Percentiles rank a stretch among this genome's conserved stretches.
Conservation (phyloP, 768 basidiomycete genomes). For the Suillus alpinus region DNA sequence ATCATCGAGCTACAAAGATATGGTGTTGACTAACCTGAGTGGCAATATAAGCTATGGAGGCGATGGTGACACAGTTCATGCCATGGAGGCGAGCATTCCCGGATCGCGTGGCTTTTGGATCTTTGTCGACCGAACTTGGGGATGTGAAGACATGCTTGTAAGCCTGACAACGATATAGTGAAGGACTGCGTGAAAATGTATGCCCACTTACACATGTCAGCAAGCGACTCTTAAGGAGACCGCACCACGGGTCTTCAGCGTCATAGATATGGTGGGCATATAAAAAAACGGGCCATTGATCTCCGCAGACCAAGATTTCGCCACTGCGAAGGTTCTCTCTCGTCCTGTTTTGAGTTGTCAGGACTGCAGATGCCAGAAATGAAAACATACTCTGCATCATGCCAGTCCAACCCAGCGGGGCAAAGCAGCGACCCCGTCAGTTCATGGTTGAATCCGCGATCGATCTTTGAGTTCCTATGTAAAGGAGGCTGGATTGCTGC, state of each 20-base stretch:
- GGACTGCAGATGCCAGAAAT: not conserved
- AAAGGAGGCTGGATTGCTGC: constrained; percentile 12
- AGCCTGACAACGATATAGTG: constrained; percentile 21
- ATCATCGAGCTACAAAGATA: not conserved
- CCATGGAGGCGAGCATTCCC: constrained; percentile 17
- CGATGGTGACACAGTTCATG: constrained; percentile 10
- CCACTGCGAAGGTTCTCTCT: constrained; percentile 9
- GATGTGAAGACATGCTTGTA: constrained; percentile 28
- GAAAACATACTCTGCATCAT: constrained; percentile 12
- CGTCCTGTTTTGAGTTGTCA: not conserved
- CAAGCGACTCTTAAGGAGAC: constrained; percentile 20
- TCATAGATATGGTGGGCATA: constrained; percentile 17
- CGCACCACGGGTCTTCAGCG: constrained; percentile 15
- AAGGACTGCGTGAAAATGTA: constrained; percentile 3
- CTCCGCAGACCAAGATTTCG: constrained; percentile 13
- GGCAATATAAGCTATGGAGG: constrained; percentile 20
- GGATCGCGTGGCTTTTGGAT: constrained; percentile 19
- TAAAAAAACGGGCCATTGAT: constrained; percentile 20
- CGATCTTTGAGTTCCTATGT: constrained; percentile 11
- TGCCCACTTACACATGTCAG: constrained; percentile 19
- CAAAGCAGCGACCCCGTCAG: constrained; percentile 18
- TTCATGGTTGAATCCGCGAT: constrained; percentile 16
- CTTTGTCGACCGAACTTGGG: constrained; percentile 25
- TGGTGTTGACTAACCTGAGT: constrained; percentile 8
- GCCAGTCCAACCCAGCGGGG: constrained; percentile 18